These are phyloP conservation scores for Haplosporangium gracile DNA, from an alignment of 192 early-diverging fungal species.

Conservation along the genomic window DNA sequence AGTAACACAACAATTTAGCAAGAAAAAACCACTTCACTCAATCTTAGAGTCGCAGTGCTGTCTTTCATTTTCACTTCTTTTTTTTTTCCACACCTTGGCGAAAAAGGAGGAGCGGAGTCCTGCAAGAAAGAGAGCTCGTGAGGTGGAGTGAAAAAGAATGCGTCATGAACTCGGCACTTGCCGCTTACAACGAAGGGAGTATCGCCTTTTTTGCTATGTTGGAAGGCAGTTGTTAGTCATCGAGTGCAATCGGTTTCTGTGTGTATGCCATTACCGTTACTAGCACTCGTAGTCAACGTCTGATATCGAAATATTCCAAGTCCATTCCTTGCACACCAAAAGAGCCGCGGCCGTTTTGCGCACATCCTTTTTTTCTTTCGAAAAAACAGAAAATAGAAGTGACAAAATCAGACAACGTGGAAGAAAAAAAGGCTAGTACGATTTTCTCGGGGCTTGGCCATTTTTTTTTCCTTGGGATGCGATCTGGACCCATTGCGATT, in stretches of 20 bases:
- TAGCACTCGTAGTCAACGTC: background rate
- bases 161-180: background rate
- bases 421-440: too few relatives aligned
- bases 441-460: background rate
- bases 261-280: background rate
- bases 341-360: constrained; percentile 1
- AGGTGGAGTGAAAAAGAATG: background rate
- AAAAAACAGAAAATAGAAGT: too few relatives aligned
- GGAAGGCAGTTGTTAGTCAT: too few relatives aligned
- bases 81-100: background rate
- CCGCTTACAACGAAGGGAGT: background rate
- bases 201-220: background rate
- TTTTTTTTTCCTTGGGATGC: background rate
- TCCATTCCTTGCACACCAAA: background rate
- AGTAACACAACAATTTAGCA: background rate
- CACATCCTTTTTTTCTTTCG: background rate
- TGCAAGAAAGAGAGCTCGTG: background rate
- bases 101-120: background rate
- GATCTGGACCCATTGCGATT: too few relatives aligned
- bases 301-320: background rate
- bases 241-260: background rate
- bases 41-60: background rate
- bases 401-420: background rate
- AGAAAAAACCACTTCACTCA: background rate
- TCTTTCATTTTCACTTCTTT: background rate